Base-by-base conservation (phyloP, 352 stramenopile genomes). In the Phytophthora rubi region DNA sequence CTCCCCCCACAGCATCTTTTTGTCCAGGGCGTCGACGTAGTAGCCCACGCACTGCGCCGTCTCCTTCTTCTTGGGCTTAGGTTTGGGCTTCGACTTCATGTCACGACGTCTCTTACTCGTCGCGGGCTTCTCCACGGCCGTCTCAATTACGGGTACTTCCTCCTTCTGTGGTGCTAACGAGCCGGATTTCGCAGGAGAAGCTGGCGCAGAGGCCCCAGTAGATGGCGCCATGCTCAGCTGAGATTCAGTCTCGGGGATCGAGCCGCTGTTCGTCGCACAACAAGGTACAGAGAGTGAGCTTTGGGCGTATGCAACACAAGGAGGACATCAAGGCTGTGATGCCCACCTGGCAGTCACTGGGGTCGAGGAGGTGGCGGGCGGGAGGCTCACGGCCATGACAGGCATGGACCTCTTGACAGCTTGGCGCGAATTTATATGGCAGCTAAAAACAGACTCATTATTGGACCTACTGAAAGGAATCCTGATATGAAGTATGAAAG, bases 1-100 rank as follows among this genome's bases (percentile, higher is more conserved):
- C 60, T 91, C 80, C 7, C 71, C 81, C 86, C 86, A 94, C 16
- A 88, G 49, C 73, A 87, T 88, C 52, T 92, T 90, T 66, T 77
- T 83, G 65, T 94, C 86, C 63, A 94, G 65, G 23, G 86, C 86
- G 44, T 94, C 84, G 16, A 94, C 68, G 65, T 86, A 90, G 60
- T 84, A 86, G 37, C 81, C 82, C 6, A 94, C 65, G 37, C 84
- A 91, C 12, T 79, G 33, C 3, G 62, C 62, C 15, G 37, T 70
- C 47, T 79, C 55, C 47, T 69, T 78, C 55, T 76, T 74, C 54
- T 78, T 83, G 18, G 51, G 44, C 59, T 82, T 82, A 13, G 71
- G 57, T 32, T 74, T 77, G 16, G 65, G 60, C 21, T 72, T 75
- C 15, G 60, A 57, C 42, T 53, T 62, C 53, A 61, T 68, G 56